Percentiles rank a stretch among this genome's conserved stretches.
Conservation (phyloP, 768 basidiomycete species). For the Naganishia randhawae region DNA sequence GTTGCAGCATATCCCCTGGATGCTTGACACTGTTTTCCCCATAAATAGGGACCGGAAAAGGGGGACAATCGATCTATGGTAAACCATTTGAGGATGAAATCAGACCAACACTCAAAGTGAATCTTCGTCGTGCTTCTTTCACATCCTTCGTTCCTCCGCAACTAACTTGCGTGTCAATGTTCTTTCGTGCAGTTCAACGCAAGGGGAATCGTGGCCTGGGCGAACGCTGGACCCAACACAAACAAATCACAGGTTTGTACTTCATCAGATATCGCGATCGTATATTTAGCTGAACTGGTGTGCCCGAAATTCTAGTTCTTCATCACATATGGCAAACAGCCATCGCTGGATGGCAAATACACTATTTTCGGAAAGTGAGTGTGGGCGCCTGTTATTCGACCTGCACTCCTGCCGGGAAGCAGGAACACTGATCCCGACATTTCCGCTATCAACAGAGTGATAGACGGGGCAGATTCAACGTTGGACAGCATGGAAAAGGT, state of each 20-base stretch:
- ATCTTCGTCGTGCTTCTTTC: no score
- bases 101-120: conserved; percentile 85
- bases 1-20: neutral
- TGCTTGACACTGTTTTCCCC: conserved; percentile 67
- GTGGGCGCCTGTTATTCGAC: neutral
- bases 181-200: conserved; percentile 72
- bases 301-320: conserved; percentile 54
- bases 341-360: conserved; percentile 84
- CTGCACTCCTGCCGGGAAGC: neutral
- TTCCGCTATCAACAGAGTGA: conserved; percentile 59
- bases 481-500: conserved; percentile 89
- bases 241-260: conserved; percentile 63
- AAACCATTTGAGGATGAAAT: conserved; percentile 87
- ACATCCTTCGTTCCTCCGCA: no score
- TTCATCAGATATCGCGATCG: neutral
- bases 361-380: conserved; percentile 80
- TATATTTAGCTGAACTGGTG: neutral
- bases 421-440: neutral
- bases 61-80: conserved; percentile 95
- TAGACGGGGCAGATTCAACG: conserved; percentile 91
- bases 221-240: conserved; percentile 62
- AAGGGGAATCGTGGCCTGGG: conserved; percentile 95
- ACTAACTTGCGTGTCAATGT: neutral
- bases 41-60: conserved; percentile 72
- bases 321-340: conserved; percentile 79